Evolutionary conservation across 176 grass and related monocot genomes (phyloP), one percentile per base, ranked within the genome.

Genomic region (Triticum turgidum): DNA sequence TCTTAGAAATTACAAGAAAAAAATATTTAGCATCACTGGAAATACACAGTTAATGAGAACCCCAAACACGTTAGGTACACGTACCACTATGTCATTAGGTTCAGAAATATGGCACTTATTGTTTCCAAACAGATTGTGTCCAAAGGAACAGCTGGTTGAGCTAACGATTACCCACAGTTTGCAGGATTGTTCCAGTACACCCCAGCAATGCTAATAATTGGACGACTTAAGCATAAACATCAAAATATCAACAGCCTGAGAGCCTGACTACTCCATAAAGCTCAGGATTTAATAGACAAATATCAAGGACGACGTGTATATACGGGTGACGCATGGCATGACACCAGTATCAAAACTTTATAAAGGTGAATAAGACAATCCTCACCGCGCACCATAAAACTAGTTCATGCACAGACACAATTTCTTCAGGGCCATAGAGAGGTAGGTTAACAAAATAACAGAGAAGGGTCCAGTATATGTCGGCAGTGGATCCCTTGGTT

Each of bases 291-390:
- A 24, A 27, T 74, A 18, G 29, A 47, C 47, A 52, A 88, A 68
- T 47, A 73, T 24, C 37, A 84, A 84, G n/a, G 52, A 39, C 21
- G 20, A 45, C 24, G 11, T 18, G 5, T 82, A 7, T 41, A 61
- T 24, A 65, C 63, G 0, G 34, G 18, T 61, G 47, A 18, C 5
- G 7, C 39, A 64, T 79, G 10, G n/a, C 65, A 64, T 81, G 67
- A 54, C 24, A 66, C 9, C 12, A 10, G 61, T 86, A 77, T 93
- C 72, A 90, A 45, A 74, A 68, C 49, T 93, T 76, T 78, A 69
- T 32, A 87, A 91, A 89, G 83, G 59, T 83, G 80, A 91, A 80
- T 52, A 82, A 61, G 86, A 94, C 89, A 73, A 75, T 80, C 72
- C 71, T 51, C 83, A 80, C 72, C 67, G 3, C 67, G 41, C 32